These are phyloP conservation scores for Ambrosia trifida DNA, from an alignment of 129 eudicot genomes.

Conservation along the genomic window DNA sequence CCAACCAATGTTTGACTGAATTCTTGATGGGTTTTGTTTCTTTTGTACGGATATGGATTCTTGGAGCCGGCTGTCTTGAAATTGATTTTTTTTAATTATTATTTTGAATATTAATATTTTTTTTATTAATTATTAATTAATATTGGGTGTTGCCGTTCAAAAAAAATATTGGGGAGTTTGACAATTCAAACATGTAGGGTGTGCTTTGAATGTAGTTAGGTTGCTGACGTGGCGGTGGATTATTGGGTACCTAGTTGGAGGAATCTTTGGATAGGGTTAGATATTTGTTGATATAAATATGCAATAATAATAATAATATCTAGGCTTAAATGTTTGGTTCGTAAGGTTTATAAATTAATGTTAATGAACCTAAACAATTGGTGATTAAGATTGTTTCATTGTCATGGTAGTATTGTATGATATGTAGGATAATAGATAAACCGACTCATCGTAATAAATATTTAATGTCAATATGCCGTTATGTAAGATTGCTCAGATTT, in stretches of 20 bases:
- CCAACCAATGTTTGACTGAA: neutral
- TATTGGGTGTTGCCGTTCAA: no score
- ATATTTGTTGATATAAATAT: no score
- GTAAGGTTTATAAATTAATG: neutral
- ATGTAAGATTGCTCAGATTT: no score
- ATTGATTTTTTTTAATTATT: no score
- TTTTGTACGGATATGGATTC: neutral
- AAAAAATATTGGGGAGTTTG: neutral
- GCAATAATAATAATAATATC: no score
- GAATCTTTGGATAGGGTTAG: neutral
- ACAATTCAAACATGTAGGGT: neutral
- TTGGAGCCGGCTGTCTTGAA: neutral
- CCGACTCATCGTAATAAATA: no score
- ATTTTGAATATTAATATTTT: no score
- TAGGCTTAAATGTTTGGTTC: neutral
- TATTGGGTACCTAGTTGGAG: neutral
- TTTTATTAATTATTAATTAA: no score
- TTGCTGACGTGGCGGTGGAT: neutral
- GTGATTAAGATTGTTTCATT: neutral
- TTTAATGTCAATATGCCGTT: no score
- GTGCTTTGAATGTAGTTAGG: no score
- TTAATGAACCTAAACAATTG: no score
- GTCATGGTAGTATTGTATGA: neutral
- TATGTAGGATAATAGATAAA: no score
- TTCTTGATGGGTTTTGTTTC: neutral